Base-by-base conservation (phyloP, 805 yeast genomes). In the Lachancea lanzarotensis region DNA sequence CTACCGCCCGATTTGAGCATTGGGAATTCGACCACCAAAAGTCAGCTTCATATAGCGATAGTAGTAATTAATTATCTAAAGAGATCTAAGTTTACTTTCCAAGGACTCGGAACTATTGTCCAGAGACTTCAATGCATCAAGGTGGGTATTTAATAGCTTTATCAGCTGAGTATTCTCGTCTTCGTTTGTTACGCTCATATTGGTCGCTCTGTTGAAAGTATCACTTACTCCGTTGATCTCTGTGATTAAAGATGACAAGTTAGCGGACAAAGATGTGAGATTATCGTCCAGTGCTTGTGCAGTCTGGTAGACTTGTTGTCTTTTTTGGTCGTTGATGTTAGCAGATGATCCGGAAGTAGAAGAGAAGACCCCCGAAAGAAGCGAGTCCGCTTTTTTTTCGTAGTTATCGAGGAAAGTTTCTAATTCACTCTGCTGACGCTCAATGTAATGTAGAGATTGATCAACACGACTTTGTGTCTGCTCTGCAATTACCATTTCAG, bases 401-500 rank as follows among this genome's bases (percentile, higher is more conserved):
- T 90, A 90, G 49, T 82, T 82, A 52, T 84, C 84, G 50, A 93
- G 74, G 55, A 91, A 74, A 13, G 76, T 71, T 48, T 91, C 98
- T 40, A 93, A 70, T 57, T 91, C 98, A 47, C 85, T 87, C 60
- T 93, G 98, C 62, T 93, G 98, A 54, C 83, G 82, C 57, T 84
- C 93, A 41, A 93, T 84, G 58, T 89, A 91, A 34, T 81, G 71
- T 45, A 93, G 71, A 33, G 89, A 83, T 63, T 89, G 96, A 54
- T 93, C 98, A 38, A 93, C 82, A 54, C 83, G 84, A 35, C 73
- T 71, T 60, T 91, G 97, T 42, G 85, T 78, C 52, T 83, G 85
- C 57, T 90, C 96, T 4, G 96, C 95, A 43, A 79, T 78, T 32
- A 82, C 64, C 2, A 93, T 82, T 50, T 87, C 90, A 31, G 81